These are phyloP conservation scores for Talaromyces sp. DNA, from an alignment of 2,329 filamentous ascomycete genomes.

Conservation along the genomic window DNA sequence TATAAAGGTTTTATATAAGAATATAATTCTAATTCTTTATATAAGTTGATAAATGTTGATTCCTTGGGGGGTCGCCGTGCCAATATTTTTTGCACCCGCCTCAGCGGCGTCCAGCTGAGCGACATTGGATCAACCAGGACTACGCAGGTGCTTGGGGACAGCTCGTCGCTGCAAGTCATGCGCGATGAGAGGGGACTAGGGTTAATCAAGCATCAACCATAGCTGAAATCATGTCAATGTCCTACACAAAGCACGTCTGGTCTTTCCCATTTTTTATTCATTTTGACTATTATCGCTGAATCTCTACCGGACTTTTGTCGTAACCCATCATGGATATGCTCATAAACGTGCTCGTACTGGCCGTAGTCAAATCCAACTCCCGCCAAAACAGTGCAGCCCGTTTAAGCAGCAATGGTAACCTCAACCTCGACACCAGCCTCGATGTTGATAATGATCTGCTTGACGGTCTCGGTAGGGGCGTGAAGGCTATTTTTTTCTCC, in stretches of 20 bases:
- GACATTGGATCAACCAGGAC: not conserved
- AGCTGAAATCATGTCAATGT: not conserved
- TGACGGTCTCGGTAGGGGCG: constrained; percentile 79
- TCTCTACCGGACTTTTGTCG: not conserved
- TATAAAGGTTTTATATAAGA: no score
- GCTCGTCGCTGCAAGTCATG: not conserved
- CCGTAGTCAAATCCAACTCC: not conserved
- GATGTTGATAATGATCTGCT: constrained; percentile 52
- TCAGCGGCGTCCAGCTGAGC: no score
- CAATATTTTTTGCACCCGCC: no score
- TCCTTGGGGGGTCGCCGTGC: no score
- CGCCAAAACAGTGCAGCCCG: constrained; percentile 9
- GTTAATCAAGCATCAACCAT: no score
- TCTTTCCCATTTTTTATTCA: constrained; percentile 9
- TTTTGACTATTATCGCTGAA: constrained; percentile 7
- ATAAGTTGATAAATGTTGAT: no score
- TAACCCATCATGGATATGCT: constrained; percentile 3
- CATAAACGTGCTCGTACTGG: not conserved
- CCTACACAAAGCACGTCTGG: not conserved
- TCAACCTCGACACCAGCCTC: constrained; percentile 51
- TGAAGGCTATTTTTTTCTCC: constrained; percentile 57
- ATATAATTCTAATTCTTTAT: no score
- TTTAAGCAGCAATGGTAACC: constrained; percentile 50
- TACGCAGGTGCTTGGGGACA: not conserved
- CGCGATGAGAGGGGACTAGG: no score